A percentile compares a stretch with the other conserved stretches of the same genome.
Conservation (phyloP, 495 filamentous ascomycete species). For the Lasiosphaeria ovina region DNA sequence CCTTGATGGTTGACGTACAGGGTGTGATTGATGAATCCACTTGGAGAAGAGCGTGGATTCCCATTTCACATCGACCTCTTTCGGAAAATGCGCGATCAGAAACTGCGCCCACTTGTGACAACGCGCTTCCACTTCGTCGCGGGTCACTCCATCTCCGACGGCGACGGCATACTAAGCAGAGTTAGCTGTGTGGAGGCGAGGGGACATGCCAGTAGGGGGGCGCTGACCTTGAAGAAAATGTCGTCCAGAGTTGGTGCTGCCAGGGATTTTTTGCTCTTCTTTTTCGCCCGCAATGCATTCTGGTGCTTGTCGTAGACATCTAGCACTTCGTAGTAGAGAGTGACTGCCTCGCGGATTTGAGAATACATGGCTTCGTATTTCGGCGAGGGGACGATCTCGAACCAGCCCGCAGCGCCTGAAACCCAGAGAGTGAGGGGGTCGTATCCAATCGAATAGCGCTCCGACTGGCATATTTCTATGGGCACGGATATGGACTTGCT, state of each 20-base stretch:
- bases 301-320: constrained; percentile 34
- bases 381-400: constrained; percentile 62
- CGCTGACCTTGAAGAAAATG: constrained; percentile 39
- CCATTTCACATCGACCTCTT: constrained; percentile 31
- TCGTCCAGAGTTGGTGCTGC: constrained; percentile 28
- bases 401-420: constrained; percentile 76
- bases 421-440: constrained; percentile 70
- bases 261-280: constrained; percentile 28
- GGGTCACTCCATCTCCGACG: constrained; percentile 41
- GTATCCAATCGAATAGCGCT: constrained; percentile 68
- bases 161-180: constrained; percentile 37
- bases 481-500: constrained; percentile 40
- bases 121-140: constrained; percentile 37
- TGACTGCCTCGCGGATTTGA: constrained; percentile 66
- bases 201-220: not conserved
- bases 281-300: constrained; percentile 22
- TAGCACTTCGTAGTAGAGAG: constrained; percentile 64
- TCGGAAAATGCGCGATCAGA: constrained; percentile 42
- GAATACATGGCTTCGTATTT: constrained; percentile 61
- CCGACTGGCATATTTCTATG: constrained; percentile 63
- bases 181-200: constrained; percentile 14
- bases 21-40: constrained; percentile 31
- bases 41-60: constrained; percentile 36
- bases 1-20: constrained; percentile 25
- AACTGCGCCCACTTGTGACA: constrained; percentile 39